phyloP scores from a whole-genome alignment of 345 rosid genomes.

The Pistacia atlantica region DNA sequence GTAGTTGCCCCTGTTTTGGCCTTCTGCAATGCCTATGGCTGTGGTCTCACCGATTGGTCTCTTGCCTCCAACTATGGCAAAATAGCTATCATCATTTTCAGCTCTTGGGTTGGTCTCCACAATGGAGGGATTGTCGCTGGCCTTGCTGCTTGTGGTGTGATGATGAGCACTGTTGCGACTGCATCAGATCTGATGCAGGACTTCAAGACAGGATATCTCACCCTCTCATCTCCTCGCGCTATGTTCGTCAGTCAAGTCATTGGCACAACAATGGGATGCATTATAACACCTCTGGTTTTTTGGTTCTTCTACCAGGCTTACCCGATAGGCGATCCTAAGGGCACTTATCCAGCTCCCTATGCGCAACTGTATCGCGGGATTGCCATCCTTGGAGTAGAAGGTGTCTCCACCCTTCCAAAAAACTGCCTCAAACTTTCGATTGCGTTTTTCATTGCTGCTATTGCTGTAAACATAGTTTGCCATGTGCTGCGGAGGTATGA shows the following conservation, averaged over 20 bases:
- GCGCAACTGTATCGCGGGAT: slow-evolving; percentile 71
- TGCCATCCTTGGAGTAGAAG: slow-evolving; percentile 77
- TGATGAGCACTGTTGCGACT: slow-evolving; percentile 98
- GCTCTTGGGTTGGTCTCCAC: slow-evolving; percentile 72
- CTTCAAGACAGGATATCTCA: slow-evolving; percentile 90
- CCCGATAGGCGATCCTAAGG: slow-evolving; percentile 61
- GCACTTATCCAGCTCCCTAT: slow-evolving; percentile 85
- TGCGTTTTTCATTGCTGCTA: slow-evolving; percentile 48
- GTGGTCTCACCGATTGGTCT: slow-evolving; percentile 90
- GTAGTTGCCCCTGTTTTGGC: slow-evolving; percentile 74
- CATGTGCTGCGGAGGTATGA: slow-evolving; percentile 37
- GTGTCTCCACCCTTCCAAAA: slow-evolving; percentile 66
- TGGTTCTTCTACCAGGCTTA: slow-evolving; percentile 87
- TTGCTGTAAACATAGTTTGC: slow-evolving; percentile 42
- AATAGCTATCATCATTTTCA: slow-evolving; percentile 70
- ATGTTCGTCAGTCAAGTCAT: slow-evolving; percentile 83
- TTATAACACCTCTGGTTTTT: slow-evolving; percentile 67
- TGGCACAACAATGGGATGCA: slow-evolving; percentile 78
- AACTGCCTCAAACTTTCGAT: slow-evolving; percentile 62
- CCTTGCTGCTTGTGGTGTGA: slow-evolving; percentile 82
- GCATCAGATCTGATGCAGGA: slow-evolving; percentile 93
- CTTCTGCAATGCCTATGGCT: slow-evolving; percentile 91
- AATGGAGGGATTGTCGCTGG: slow-evolving; percentile 82
- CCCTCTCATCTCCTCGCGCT: slow-evolving; percentile 83
- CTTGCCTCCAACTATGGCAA: slow-evolving; percentile 90